Percentiles rank a stretch among this genome's conserved stretches.
Evolutionary conservation across 176 grass and related monocot species (phyloP).

Genomic region (Musa acuminata): DNA sequence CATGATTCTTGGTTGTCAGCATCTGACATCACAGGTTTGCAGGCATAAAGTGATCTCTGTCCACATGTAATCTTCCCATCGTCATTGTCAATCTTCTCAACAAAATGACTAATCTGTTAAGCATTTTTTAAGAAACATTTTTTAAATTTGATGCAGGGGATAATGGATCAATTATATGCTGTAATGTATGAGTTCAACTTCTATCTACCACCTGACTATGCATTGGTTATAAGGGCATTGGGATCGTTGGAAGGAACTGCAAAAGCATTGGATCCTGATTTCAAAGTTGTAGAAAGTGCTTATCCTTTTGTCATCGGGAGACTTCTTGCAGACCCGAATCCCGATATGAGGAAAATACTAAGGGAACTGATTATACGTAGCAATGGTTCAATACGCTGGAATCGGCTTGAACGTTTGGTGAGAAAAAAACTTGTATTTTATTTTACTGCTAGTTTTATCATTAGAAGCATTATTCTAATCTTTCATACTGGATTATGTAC

Average conservation of each 20-base stretch:
- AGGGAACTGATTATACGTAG: constrained; percentile 73
- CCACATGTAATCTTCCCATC: too few relatives aligned
- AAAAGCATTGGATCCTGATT: constrained; percentile 88
- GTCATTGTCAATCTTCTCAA: not conserved
- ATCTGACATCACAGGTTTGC: too few relatives aligned
- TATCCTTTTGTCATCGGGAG: constrained; percentile 91
- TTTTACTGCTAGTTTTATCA: not conserved
- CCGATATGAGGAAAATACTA: constrained; percentile 93
- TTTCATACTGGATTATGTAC: not conserved
- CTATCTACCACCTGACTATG: constrained; percentile 91
- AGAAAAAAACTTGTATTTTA: not conserved
- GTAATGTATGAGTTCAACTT: constrained; percentile 97
- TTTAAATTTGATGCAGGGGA: constrained; percentile 41
- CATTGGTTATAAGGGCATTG: constrained; percentile 82
- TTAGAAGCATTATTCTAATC: not conserved
- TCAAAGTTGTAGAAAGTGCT: constrained; percentile 92
- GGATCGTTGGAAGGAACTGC: constrained; percentile 96
- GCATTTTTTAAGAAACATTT: constrained; percentile 10
- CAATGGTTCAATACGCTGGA: constrained; percentile 89
- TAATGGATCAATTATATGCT: constrained; percentile 84
- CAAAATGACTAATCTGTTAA: too few relatives aligned
- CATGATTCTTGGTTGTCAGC: not conserved
- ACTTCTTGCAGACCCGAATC: constrained; percentile 74
- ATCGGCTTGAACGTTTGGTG: constrained; percentile 81
- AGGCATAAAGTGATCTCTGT: too few relatives aligned